phyloP scores from a whole-genome alignment of 2,329 filamentous ascomycete genomes.

The Microsporum audouinii region DNA sequence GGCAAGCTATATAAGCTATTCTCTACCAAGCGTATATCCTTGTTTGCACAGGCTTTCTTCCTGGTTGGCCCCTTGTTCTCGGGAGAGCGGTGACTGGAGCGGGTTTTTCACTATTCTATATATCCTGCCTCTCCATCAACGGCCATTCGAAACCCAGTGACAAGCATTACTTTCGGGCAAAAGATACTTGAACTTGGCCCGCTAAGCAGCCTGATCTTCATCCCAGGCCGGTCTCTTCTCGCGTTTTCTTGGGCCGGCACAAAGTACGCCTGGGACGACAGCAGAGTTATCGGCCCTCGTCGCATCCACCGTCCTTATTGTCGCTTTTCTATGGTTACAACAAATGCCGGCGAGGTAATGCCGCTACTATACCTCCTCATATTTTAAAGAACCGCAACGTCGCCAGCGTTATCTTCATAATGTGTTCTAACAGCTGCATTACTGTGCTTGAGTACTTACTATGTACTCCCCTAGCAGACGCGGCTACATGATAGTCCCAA shows the following conservation, averaged over 20 bases:
- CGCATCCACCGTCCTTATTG: conserved; percentile 18
- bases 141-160: not conserved
- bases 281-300: not conserved
- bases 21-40: conserved; percentile 20
- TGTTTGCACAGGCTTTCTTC: conserved; percentile 17
- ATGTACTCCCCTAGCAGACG: conserved; percentile 24
- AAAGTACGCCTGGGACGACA: not conserved
- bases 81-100: conserved; percentile 25
- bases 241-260: not conserved
- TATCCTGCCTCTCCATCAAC: not conserved
- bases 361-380: conserved; percentile 24
- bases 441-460: conserved; percentile 24
- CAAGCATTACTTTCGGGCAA: not conserved
- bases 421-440: conserved; percentile 17
- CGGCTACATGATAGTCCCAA: conserved; percentile 21
- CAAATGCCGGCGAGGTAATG: conserved; percentile 22
- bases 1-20: conserved; percentile 25
- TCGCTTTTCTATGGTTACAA: conserved; percentile 20
- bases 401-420: conserved; percentile 17
- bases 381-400: conserved; percentile 23
- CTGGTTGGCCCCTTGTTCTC: conserved; percentile 16
- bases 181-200: not conserved
- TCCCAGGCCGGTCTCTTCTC: not conserved
- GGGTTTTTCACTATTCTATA: conserved; percentile 13
- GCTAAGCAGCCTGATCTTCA: not conserved